These are phyloP conservation scores for Xylaria sp. DNA, from an alignment of 2,329 filamentous ascomycete genomes.

Conservation along the genomic window DNA sequence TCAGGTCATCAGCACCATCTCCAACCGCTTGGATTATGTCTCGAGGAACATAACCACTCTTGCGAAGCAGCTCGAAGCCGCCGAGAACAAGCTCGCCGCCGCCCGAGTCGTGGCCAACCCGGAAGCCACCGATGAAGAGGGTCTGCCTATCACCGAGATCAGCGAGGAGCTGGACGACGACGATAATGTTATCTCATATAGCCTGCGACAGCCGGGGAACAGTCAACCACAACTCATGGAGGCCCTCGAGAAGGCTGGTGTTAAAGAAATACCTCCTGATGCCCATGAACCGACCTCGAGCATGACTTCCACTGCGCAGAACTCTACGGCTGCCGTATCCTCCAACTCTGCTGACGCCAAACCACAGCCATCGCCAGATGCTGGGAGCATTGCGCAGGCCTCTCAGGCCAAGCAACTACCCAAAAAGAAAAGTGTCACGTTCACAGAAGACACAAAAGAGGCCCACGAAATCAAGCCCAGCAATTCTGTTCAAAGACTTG, in stretches of 20 bases:
- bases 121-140: conserved; percentile 72
- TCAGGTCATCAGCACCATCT: conserved; percentile 75
- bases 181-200: conserved; percentile 80
- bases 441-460: conserved; percentile 69
- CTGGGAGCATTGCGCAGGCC: conserved; percentile 17
- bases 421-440: conserved; percentile 68
- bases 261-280: conserved; percentile 56
- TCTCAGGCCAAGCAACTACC: conserved; percentile 26
- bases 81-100: conserved; percentile 76
- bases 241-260: conserved; percentile 79
- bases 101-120: conserved; percentile 69
- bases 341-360: conserved; percentile 17
- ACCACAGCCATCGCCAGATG: conserved; percentile 8
- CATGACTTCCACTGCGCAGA: conserved; percentile 27
- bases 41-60: conserved; percentile 80
- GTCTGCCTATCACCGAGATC: conserved; percentile 87
- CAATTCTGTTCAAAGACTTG: conserved; percentile 60
- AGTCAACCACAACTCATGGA: conserved; percentile 75
- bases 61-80: conserved; percentile 64
- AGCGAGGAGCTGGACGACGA: conserved; percentile 92
- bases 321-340: conserved; percentile 32
- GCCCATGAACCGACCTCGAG: conserved; percentile 46
- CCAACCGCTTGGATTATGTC: conserved; percentile 88
- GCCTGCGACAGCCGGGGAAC: conserved; percentile 73
- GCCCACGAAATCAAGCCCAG: conserved; percentile 52